Conservation (phyloP, 2,329 filamentous ascomycete species). For the Pseudogymnoascus sp. region DNA sequence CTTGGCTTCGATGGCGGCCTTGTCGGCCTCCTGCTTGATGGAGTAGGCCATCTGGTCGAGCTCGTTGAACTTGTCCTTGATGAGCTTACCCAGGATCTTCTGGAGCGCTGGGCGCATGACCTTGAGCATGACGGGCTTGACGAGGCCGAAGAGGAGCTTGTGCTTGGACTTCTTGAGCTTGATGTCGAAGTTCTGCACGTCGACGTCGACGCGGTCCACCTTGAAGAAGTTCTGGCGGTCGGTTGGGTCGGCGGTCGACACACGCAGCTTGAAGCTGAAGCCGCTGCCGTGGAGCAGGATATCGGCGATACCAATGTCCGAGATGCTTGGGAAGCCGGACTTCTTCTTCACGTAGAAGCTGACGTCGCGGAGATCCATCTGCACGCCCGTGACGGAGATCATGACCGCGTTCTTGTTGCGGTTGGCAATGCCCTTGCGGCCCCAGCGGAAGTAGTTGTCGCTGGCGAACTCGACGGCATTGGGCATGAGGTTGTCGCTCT, state of each 20-base stretch:
- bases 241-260: constrained; percentile 69
- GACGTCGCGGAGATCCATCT: constrained; percentile 86
- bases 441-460: constrained; percentile 93
- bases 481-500: constrained; percentile 94
- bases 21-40: constrained; percentile 77
- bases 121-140: constrained; percentile 82
- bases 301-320: constrained; percentile 81
- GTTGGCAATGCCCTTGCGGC: constrained; percentile 77
- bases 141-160: constrained; percentile 78
- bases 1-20: constrained; percentile 57
- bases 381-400: constrained; percentile 79
- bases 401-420: constrained; percentile 75
- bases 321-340: constrained; percentile 81
- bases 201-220: constrained; percentile 79
- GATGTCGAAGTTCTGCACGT: constrained; percentile 74
- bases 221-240: constrained; percentile 87
- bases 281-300: constrained; percentile 81
- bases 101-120: constrained; percentile 76
- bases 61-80: constrained; percentile 73
- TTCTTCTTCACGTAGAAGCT: constrained; percentile 95
- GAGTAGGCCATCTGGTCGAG: constrained; percentile 66
- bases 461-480: constrained; percentile 82
- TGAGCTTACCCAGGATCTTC: constrained; percentile 82
- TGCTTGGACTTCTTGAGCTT: constrained; percentile 93
- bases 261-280: constrained; percentile 84